Evolutionary conservation across 108 stramenopile genomes (phyloP).

Genomic region (Discostella pseudostelligera): DNA sequence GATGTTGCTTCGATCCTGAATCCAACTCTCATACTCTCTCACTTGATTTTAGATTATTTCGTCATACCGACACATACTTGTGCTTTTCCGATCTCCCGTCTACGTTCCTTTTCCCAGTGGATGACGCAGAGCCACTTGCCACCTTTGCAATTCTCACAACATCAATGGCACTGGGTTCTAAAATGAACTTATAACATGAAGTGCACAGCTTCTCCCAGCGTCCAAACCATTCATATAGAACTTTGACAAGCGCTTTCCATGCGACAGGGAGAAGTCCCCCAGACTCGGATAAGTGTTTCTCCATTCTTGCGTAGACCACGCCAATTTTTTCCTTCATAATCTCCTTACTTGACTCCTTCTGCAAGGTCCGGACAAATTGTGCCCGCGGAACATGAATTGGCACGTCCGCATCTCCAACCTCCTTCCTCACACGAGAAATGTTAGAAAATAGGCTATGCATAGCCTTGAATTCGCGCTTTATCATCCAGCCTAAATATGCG

Average conservation of each 20-base stretch:
- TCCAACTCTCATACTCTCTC: too few relatives aligned
- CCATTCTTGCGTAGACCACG: constrained; percentile 84
- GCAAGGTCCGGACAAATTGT: constrained; percentile 73
- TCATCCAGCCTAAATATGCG: constrained; percentile 90
- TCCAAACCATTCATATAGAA: constrained; percentile 90
- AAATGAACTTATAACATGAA: constrained; percentile 75
- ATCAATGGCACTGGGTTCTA: constrained; percentile 85
- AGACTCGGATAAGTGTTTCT: constrained; percentile 84
- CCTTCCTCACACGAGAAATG: constrained; percentile 76
- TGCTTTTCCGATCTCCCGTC: constrained; percentile 26
- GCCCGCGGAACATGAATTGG: constrained; percentile 79
- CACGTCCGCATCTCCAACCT: constrained; percentile 84
- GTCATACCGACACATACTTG: constrained; percentile 18
- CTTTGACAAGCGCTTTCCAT: constrained; percentile 89
- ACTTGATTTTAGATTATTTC: too few relatives aligned
- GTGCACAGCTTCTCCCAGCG: constrained; percentile 87
- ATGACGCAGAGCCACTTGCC: constrained; percentile 53
- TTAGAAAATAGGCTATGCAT: constrained; percentile 84
- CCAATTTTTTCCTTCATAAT: constrained; percentile 86
- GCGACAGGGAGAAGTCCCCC: constrained; percentile 84
- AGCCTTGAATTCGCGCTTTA: constrained; percentile 86
- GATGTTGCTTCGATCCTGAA: too few relatives aligned
- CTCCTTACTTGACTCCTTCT: constrained; percentile 83
- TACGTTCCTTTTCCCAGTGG: constrained; percentile 10
- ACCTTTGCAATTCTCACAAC: constrained; percentile 87